These are phyloP conservation scores for Ceratorhiza oryzae-sativae DNA, from an alignment of 1,284 basidiomycete genomes.

Conservation along the genomic window DNA sequence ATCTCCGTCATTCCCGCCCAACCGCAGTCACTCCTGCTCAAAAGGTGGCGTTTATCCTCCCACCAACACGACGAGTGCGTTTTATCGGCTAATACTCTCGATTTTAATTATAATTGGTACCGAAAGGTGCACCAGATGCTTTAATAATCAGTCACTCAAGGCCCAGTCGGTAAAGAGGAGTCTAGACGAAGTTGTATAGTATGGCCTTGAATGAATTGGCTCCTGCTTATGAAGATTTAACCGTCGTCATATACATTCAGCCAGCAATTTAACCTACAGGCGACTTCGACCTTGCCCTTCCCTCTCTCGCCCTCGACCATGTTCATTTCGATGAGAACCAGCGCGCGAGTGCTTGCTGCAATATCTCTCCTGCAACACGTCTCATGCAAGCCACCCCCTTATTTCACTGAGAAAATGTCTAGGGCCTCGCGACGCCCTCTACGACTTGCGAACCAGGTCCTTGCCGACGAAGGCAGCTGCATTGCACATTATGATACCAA, in stretches of 20 bases:
- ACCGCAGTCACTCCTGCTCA: too few species aligned
- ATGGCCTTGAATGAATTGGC: neutral
- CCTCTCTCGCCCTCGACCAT: neutral
- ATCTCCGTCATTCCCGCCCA: too few species aligned
- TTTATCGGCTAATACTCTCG: neutral
- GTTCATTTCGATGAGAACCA: neutral
- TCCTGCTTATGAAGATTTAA: too few species aligned
- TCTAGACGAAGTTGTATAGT: neutral
- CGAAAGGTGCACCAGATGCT: too few species aligned
- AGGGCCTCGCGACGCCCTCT: neutral
- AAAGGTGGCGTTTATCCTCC: too few species aligned
- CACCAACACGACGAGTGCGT: too few species aligned
- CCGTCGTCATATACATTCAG: too few species aligned
- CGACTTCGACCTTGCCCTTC: neutral
- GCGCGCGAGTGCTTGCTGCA: neutral
- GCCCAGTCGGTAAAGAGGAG: neutral
- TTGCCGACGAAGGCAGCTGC: neutral
- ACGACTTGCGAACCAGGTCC: neutral
- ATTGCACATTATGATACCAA: neutral
- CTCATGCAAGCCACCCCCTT: constrained; percentile 1
- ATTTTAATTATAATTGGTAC: too few species aligned
- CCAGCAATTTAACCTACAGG: neutral
- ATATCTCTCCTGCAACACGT: neutral
- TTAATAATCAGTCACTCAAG: neutral
- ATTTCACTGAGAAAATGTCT: neutral